Evolutionary conservation across 1,284 basidiomycete species (phyloP).

Genomic region (Ceratobasidium sp.): DNA sequence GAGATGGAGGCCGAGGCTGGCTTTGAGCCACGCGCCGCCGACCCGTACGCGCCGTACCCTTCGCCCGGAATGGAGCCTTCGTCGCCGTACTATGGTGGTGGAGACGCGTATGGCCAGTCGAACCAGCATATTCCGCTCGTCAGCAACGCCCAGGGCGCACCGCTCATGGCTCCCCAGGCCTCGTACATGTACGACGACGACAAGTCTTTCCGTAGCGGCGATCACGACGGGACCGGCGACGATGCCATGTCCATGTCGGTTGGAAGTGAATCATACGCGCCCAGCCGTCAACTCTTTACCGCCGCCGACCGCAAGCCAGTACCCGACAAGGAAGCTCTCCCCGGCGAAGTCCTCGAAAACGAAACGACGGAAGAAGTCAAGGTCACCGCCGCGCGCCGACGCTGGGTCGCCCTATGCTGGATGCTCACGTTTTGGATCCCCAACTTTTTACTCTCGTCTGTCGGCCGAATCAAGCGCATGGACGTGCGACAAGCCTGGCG

Average conservation of each 20-base stretch:
- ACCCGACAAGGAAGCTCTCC: constrained; percentile 78
- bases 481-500: constrained; percentile 97
- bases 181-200: constrained; percentile 72
- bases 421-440: constrained; percentile 93
- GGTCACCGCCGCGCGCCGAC: constrained; percentile 76
- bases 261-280: constrained; percentile 90
- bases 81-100: constrained; percentile 56
- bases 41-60: constrained; percentile 80
- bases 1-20: constrained; percentile 79
- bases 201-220: constrained; percentile 74
- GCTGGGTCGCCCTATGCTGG: constrained; percentile 91
- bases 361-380: constrained; percentile 89
- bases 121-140: constrained; percentile 76
- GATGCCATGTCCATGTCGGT: constrained; percentile 75
- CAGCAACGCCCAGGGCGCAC: constrained; percentile 71
- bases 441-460: constrained; percentile 67
- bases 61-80: constrained; percentile 52
- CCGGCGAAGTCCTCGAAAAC: constrained; percentile 79
- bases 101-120: constrained; percentile 62
- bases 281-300: constrained; percentile 94
- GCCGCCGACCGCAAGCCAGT: constrained; percentile 75
- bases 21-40: constrained; percentile 68
- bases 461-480: constrained; percentile 90
- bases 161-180: constrained; percentile 55
- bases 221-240: constrained; percentile 78